phyloP scores from a whole-genome alignment of 2,329 filamentous ascomycete genomes.

The Plectosphaerella sp. region DNA sequence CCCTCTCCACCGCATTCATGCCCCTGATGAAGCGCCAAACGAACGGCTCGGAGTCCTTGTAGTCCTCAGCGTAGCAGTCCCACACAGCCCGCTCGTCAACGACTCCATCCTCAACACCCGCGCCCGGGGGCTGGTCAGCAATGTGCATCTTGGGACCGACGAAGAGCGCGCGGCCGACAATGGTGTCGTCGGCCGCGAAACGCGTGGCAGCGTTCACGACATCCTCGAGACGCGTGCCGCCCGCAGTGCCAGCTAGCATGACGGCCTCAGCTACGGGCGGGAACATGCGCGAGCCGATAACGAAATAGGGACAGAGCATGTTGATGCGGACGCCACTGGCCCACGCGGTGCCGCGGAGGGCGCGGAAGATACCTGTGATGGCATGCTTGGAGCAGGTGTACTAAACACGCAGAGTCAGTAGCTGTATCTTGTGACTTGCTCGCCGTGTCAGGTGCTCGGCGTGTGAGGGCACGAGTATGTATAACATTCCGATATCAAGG shows the following conservation, averaged over 20 bases:
- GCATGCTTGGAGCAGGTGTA: conserved; percentile 64
- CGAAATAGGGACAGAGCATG: conserved; percentile 63
- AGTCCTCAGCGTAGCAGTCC: conserved; percentile 59
- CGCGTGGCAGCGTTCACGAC: conserved; percentile 61
- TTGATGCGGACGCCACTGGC: conserved; percentile 55
- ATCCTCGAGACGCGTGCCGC: conserved; percentile 46
- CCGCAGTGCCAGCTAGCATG: conserved; percentile 47
- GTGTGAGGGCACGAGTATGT: too few relatives aligned
- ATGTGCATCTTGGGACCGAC: conserved; percentile 48
- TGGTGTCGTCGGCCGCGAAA: conserved; percentile 52
- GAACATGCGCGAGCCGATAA: conserved; percentile 53
- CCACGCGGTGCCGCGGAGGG: conserved; percentile 46
- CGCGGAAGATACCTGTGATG: conserved; percentile 60
- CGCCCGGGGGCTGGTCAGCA: conserved; percentile 9
- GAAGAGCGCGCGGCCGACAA: conserved; percentile 52
- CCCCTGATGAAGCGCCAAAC: conserved; percentile 46
- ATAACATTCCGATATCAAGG: too few relatives aligned
- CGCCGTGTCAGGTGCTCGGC: too few relatives aligned
- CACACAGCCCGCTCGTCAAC: conserved; percentile 38
- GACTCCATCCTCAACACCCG: conserved; percentile 8
- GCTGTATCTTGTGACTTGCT: too few relatives aligned
- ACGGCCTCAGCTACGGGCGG: conserved; percentile 39
- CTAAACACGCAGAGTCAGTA: conserved; percentile 16
- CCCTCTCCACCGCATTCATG: conserved; percentile 43
- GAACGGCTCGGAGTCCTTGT: conserved; percentile 52